Conservation (phyloP, 1,139 yeast species). For the Lodderomyces pseudojiufengensis region DNA sequence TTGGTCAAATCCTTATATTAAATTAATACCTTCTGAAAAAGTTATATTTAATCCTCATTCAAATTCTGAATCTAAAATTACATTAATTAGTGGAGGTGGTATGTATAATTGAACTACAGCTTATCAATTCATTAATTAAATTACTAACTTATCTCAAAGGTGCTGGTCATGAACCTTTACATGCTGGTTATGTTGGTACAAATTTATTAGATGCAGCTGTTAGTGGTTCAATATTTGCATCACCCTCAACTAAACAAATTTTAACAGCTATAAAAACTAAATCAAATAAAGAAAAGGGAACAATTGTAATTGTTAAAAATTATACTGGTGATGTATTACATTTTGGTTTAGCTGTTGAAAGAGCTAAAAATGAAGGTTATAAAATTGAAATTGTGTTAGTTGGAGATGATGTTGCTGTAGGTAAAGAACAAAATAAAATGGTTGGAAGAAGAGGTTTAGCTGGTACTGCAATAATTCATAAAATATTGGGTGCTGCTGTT, state of each 20-base stretch:
- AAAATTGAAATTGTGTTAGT: slow-evolving; percentile 69
- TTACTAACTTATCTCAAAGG: no score
- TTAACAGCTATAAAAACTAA: slow-evolving; percentile 66
- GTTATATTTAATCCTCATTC: slow-evolving; percentile 52
- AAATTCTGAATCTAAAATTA: slow-evolving; percentile 49
- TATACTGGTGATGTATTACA: slow-evolving; percentile 93
- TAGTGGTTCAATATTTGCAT: slow-evolving; percentile 84
- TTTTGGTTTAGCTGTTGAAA: slow-evolving; percentile 86
- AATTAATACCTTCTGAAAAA: slow-evolving; percentile 62
- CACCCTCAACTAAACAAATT: slow-evolving; percentile 88
- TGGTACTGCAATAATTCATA: slow-evolving; percentile 85
- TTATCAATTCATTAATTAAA: no score
- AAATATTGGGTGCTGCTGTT: slow-evolving; percentile 67
- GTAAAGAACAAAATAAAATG: slow-evolving; percentile 77
- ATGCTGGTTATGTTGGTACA: slow-evolving; percentile 84
- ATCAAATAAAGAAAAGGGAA: slow-evolving; percentile 55
- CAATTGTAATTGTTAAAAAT: slow-evolving; percentile 76
- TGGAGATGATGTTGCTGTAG: slow-evolving; percentile 92
- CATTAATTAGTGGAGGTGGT: slow-evolving; percentile 84
- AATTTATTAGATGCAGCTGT: slow-evolving; percentile 85
- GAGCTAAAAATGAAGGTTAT: slow-evolving; percentile 75
- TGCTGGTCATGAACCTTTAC: slow-evolving; percentile 93
- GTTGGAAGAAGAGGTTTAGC: slow-evolving; percentile 94
- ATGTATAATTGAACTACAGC: no score
- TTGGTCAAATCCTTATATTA: slow-evolving; percentile 63